Conservation (phyloP, 768 basidiomycete genomes). For the Leccinellum rugosiceps region DNA sequence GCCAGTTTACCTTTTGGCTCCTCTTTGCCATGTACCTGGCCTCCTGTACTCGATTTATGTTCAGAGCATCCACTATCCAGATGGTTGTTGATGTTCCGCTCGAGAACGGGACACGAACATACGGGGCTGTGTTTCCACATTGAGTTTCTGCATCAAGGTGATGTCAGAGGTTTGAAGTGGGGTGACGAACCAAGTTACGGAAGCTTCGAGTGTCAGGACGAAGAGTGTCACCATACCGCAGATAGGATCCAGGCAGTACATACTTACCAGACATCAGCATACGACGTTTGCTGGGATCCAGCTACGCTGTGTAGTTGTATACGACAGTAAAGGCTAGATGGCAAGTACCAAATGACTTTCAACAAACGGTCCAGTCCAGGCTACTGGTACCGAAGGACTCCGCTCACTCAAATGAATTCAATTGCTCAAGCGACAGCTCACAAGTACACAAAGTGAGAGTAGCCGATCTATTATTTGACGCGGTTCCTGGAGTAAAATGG, state of each 20-base stretch:
- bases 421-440: not conserved
- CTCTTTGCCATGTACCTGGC: constrained; percentile 7
- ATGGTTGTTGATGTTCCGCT: constrained; percentile 47
- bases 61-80: constrained; percentile 46
- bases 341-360: no score
- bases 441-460: not conserved
- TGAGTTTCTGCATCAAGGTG: not conserved
- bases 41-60: constrained; percentile 4
- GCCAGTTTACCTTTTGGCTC: constrained; percentile 33
- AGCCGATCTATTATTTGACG: not conserved
- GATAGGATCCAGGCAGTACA: constrained; percentile 1
- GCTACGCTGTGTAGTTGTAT: not conserved
- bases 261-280: constrained; percentile 19
- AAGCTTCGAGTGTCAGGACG: not conserved
- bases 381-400: not conserved
- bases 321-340: not conserved
- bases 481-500: not conserved
- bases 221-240: not conserved
- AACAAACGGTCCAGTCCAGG: no score
- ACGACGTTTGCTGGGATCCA: not conserved
- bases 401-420: not conserved
- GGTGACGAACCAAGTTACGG: constrained; percentile 26
- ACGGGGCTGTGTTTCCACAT: constrained; percentile 40
- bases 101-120: constrained; percentile 42
- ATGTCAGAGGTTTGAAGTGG: not conserved